phyloP scores from a whole-genome alignment of 805 yeast genomes.

The Saturnispora gosingensis region DNA sequence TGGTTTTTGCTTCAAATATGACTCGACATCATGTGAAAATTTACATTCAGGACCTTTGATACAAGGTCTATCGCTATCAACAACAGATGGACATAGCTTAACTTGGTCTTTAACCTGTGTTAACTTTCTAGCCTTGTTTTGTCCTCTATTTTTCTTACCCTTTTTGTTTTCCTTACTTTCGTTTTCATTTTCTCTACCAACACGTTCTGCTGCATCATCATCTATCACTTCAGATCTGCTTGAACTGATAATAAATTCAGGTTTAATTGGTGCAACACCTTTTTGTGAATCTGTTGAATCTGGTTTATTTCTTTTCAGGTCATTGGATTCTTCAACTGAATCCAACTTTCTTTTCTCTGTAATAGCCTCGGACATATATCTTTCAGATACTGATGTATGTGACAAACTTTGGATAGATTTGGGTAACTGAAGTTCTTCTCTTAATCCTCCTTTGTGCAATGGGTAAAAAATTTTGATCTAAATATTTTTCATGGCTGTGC shows the following conservation, averaged over 20 bases:
- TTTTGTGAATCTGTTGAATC: slow-evolving; percentile 12
- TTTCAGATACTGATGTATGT: neutral
- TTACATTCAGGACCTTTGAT: slow-evolving; percentile 68
- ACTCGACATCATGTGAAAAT: slow-evolving; percentile 63
- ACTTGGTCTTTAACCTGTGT: slow-evolving; percentile 56
- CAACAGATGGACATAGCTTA: slow-evolving; percentile 53
- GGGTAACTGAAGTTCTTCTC: neutral
- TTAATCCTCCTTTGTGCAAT: neutral
- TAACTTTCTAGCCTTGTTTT: slow-evolving; percentile 73
- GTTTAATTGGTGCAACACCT: slow-evolving; percentile 72
- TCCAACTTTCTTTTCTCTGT: slow-evolving; percentile 6
- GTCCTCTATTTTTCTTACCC: slow-evolving; percentile 55
- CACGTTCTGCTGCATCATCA: slow-evolving; percentile 41
- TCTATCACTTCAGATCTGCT: slow-evolving; percentile 19
- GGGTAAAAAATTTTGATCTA: neutral
- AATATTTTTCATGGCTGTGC: neutral
- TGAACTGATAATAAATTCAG: slow-evolving; percentile 47
- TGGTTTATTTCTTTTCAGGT: slow-evolving; percentile 6
- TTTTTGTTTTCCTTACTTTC: slow-evolving; percentile 31
- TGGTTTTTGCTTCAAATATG: slow-evolving; percentile 57
- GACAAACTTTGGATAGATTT: neutral
- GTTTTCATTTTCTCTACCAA: slow-evolving; percentile 6
- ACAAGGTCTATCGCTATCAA: slow-evolving; percentile 52
- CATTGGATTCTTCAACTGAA: slow-evolving; percentile 2
- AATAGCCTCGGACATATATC: neutral